Base-by-base conservation (phyloP, 2,329 filamentous ascomycete genomes). In the Cryphonectria radicalis region DNA sequence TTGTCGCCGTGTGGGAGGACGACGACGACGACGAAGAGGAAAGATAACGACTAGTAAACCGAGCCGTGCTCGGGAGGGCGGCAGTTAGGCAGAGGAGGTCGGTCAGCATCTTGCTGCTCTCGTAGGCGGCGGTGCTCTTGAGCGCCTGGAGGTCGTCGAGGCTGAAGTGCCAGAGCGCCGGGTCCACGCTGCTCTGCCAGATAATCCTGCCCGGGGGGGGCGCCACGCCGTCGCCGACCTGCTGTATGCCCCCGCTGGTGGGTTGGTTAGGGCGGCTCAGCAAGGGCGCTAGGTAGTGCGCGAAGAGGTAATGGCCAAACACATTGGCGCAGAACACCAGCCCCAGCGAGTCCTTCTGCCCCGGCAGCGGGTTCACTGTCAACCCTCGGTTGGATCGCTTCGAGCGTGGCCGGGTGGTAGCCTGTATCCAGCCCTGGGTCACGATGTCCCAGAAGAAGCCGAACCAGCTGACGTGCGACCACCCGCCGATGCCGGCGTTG, bases 281-380 rank as follows among this genome's bases (percentile, higher is more conserved):
- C 14, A 98, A 84, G 0, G 93, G 92, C 75, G 92, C 87, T 14
- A 98, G 86, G 77, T 91, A 90, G 80, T 97, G 95, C 22, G 89
- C 89, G 35, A 99, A 89, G 77, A 98, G 83, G 79, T 99, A 98
- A 82, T 99, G 96, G 0, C 96, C 96, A 78, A 99, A 98, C 42
- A 97, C 88, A 78, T 98, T 98, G 66, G 95, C 92, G 79, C 91
- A 92, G 79, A 98, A 99, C 25, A 97, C 90, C 75, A 93, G 87
- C 3, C 94, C 95, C 0, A 99, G 83, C 6, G 90, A 88, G 22
- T 82, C 76, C 60, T 63, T 19, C 59, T 64, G 82, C 80, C 72
- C 83, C 82, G n/a, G 88, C 83, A 79, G 63, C 3, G 80, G 79
- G 72, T 77, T 83, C 43, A 89, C 76, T 3, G 83, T 79, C 59